Percentiles rank a stretch among this genome's conserved stretches.
Conservation (phyloP, 2,329 filamentous ascomycete species). For the Hirsutella minnesotensis region DNA sequence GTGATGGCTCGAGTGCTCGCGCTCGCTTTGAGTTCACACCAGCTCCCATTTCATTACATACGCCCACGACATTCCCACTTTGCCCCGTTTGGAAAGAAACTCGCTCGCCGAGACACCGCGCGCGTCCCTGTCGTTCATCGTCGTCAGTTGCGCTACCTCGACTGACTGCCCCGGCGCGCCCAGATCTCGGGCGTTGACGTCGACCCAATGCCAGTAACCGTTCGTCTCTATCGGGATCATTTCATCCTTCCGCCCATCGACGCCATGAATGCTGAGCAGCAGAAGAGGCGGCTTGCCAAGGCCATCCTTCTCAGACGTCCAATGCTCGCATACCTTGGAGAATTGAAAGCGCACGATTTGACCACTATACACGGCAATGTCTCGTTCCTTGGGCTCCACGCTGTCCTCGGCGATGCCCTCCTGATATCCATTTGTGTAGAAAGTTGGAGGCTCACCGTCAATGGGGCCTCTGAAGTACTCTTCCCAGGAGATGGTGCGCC, state of each 20-base stretch:
- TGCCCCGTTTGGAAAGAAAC: slow-evolving; percentile 30
- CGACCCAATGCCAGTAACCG: slow-evolving; percentile 70
- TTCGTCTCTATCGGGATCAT: slow-evolving; percentile 64
- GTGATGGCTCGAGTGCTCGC: no score
- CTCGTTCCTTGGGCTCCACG: slow-evolving; percentile 39
- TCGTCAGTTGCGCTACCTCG: slow-evolving; percentile 48
- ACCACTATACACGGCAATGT: slow-evolving; percentile 47
- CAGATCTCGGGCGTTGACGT: slow-evolving; percentile 54
- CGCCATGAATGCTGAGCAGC: slow-evolving; percentile 53
- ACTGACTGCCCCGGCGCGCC: slow-evolving; percentile 59
- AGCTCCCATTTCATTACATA: slow-evolving; percentile 38
- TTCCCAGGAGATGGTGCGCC: slow-evolving; percentile 59
- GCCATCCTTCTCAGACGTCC: slow-evolving; percentile 60
- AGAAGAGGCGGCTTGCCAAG: slow-evolving; percentile 56
- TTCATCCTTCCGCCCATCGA: slow-evolving; percentile 56
- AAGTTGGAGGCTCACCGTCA: slow-evolving; percentile 32
- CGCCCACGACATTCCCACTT: slow-evolving; percentile 31
- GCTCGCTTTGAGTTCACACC: slow-evolving; percentile 16
- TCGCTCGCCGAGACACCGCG: slow-evolving; percentile 37
- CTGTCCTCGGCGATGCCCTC: slow-evolving; percentile 45
- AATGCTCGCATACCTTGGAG: slow-evolving; percentile 69
- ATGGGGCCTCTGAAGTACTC: slow-evolving; percentile 62
- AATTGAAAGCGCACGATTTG: slow-evolving; percentile 67
- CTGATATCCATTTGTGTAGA: slow-evolving; percentile 30
- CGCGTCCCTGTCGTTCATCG: slow-evolving; percentile 32